These are phyloP conservation scores for Zelonia costaricensis DNA, from an alignment of 208 protist genomes.

Conservation along the genomic window DNA sequence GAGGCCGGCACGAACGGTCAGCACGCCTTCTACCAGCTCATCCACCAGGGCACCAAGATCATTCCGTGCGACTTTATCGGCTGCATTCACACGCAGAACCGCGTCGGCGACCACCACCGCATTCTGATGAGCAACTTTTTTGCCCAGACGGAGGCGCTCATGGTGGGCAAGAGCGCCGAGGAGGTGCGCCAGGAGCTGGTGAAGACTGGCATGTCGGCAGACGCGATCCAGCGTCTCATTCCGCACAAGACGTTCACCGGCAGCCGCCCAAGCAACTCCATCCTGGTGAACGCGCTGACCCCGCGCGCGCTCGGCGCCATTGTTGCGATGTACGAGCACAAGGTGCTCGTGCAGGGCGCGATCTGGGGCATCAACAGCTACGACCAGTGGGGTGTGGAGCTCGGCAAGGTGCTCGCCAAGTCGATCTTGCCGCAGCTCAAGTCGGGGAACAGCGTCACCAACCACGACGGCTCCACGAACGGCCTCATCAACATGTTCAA, in stretches of 20 bases:
- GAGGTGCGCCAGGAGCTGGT: conserved; percentile 84
- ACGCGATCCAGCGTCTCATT: conserved; percentile 62
- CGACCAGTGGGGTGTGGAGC: conserved; percentile 98
- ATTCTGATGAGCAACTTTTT: conserved; percentile 97
- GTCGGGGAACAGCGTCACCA: conserved; percentile 36
- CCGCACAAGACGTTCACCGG: conserved; percentile 93
- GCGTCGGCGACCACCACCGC: conserved; percentile 93
- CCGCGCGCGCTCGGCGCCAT: conserved; percentile 93
- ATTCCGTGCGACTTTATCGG: conserved; percentile 97
- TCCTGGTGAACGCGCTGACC: conserved; percentile 95
- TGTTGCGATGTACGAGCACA: conserved; percentile 98
- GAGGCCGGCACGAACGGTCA: conserved; percentile 95
- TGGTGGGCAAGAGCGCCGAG: conserved; percentile 92
- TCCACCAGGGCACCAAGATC: conserved; percentile 96
- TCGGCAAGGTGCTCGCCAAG: conserved; percentile 97
- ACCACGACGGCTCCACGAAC: conserved; percentile 95
- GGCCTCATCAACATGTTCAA: conserved; percentile 96
- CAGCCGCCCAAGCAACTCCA: conserved; percentile 95
- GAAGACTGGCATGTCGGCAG: conserved; percentile 45
- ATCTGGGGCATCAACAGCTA: conserved; percentile 98
- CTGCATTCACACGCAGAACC: conserved; percentile 91
- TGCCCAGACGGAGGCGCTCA: conserved; percentile 98
- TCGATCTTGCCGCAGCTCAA: conserved; percentile 94
- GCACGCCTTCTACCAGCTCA: conserved; percentile 98
- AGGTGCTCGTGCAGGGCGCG: conserved; percentile 97